A percentile compares a stretch with the other conserved stretches of the same genome.
Evolutionary conservation across 2,329 filamentous ascomycete species (phyloP).

Genomic region (Elsinoe australis): DNA sequence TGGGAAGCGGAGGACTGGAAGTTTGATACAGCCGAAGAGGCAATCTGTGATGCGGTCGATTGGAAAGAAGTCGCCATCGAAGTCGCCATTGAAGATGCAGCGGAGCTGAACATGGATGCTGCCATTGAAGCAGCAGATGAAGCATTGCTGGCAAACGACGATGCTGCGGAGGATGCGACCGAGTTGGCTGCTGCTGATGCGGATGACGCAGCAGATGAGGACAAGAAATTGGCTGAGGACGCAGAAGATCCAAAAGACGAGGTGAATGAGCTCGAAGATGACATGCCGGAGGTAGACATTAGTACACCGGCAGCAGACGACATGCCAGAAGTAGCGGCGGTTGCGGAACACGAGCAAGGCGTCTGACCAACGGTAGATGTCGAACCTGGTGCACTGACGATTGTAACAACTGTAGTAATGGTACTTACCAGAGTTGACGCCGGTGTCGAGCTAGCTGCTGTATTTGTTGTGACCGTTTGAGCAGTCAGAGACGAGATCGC

Average conservation of each 20-base stretch:
- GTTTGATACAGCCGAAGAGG: conserved; percentile 10
- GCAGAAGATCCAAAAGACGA: background rate
- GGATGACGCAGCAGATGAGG: background rate
- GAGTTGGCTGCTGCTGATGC: conserved; percentile 2
- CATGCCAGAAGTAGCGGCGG: background rate
- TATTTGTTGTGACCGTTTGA: background rate
- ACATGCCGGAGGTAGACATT: background rate
- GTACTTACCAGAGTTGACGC: conserved; percentile 9
- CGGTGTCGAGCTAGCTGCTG: background rate
- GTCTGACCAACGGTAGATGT: conserved; percentile 4
- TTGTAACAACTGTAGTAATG: conserved; percentile 3
- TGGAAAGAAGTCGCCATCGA: conserved; percentile 12
- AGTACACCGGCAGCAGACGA: background rate
- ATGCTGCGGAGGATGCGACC: conserved; percentile 11
- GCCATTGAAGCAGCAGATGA: conserved; percentile 10
- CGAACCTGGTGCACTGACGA: background rate
- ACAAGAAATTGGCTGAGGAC: background rate
- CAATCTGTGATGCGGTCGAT: conserved; percentile 17
- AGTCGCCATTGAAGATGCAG: conserved; percentile 6
- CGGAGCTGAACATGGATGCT: conserved; percentile 10
- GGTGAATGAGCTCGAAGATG: background rate
- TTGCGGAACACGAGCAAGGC: conserved; percentile 6
- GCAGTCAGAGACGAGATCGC: conserved; percentile 3
- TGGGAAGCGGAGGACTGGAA: conserved; percentile 11
- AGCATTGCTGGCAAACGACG: conserved; percentile 11